Conservation (phyloP, 78 protist species). For the Blattamonas nauphoetae region DNA sequence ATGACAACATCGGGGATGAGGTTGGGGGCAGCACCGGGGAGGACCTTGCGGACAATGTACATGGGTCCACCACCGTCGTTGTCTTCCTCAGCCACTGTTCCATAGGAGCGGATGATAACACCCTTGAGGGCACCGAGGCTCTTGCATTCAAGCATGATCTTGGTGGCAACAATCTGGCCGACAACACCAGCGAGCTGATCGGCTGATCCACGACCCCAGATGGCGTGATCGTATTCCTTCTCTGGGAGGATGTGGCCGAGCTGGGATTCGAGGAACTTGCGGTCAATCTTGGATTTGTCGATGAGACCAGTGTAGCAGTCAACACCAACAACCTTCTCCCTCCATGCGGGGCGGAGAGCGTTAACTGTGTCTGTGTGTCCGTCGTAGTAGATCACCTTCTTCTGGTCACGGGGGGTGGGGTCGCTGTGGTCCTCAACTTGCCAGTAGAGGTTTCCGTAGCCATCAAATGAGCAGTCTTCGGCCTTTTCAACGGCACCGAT, state of each 20-base stretch:
- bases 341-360: conserved; percentile 37
- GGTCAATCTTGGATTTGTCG: background rate
- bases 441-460: conserved; percentile 37
- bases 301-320: conserved; percentile 31
- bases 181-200: conserved; percentile 47
- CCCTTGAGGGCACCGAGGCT: conserved; percentile 23
- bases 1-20: conserved; percentile 24
- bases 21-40: background rate
- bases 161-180: conserved; percentile 36
- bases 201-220: conserved; percentile 43
- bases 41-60: conserved; percentile 7
- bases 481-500: conserved; percentile 19
- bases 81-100: conserved; percentile 45
- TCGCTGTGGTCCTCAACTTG: conserved; percentile 18
- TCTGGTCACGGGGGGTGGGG: conserved; percentile 7
- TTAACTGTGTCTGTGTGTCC: conserved; percentile 48
- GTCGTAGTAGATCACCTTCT: conserved; percentile 39
- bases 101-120: conserved; percentile 31
- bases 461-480: conserved; percentile 40
- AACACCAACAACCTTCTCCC: conserved; percentile 31
- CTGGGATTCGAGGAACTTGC: conserved; percentile 3
- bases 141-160: conserved; percentile 30
- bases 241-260: conserved; percentile 33
- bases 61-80: conserved; percentile 46
- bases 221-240: conserved; percentile 18